A percentile compares a stretch with the other conserved stretches of the same genome.
Evolutionary conservation across 768 basidiomycete genomes (phyloP).

Genomic region (Boletus sensibilis): DNA sequence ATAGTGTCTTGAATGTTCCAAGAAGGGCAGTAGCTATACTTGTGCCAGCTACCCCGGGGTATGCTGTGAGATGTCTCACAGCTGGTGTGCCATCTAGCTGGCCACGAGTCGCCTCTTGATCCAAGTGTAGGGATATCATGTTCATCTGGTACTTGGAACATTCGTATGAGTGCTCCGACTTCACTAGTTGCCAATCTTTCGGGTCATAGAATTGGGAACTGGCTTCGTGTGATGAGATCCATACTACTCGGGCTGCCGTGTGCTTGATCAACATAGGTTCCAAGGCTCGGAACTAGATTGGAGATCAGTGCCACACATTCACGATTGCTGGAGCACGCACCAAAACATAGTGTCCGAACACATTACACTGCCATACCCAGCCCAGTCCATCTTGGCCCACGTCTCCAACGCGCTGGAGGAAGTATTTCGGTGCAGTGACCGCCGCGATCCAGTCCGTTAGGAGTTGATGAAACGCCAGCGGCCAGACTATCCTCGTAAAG

Average conservation of each 20-base stretch:
- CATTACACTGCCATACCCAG: conserved; percentile 81
- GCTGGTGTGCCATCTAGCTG: conserved; percentile 12
- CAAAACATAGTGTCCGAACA: conserved; percentile 78
- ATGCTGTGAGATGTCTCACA: conserved; percentile 54
- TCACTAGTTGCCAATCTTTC: conserved; percentile 70
- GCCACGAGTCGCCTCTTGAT: conserved; percentile 40
- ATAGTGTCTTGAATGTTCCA: conserved; percentile 41
- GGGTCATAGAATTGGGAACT: conserved; percentile 51
- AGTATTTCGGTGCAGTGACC: conserved; percentile 55
- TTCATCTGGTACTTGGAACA: conserved; percentile 77
- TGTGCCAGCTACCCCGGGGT: conserved; percentile 71
- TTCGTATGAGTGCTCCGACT: conserved; percentile 64
- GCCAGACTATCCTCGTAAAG: conserved; percentile 55
- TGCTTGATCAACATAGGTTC: conserved; percentile 51
- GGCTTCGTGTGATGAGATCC: conserved; percentile 76
- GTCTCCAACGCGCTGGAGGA: conserved; percentile 57
- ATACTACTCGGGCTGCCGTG: conserved; percentile 57
- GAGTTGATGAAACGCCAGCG: conserved; percentile 46
- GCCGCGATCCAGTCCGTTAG: conserved; percentile 42
- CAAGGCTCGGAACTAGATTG: conserved; percentile 58
- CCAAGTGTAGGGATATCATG: conserved; percentile 56
- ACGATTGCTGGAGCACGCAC: conserved; percentile 42
- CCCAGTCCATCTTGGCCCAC: conserved; percentile 69
- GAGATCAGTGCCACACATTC: conserved; percentile 3
- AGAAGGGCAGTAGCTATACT: conserved; percentile 53